Conservation (phyloP, 129 eudicot species). For the Artemisia tridentata region DNA sequence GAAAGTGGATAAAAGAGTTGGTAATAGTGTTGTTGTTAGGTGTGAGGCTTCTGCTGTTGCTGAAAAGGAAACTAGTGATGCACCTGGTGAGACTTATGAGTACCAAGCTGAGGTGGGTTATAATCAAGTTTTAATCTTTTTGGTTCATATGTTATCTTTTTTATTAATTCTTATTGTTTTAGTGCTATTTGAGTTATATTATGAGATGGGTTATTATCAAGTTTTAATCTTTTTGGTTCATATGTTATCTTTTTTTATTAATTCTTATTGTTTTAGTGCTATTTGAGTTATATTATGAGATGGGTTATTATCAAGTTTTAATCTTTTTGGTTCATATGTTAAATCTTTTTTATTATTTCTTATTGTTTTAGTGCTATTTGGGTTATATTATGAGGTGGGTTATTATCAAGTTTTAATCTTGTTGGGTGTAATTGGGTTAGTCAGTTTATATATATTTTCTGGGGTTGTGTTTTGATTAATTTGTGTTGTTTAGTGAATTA, state of each 20-base stretch:
- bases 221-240: no score
- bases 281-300: constrained; percentile 42
- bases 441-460: no score
- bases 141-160: neutral
- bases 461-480: no score
- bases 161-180: no score
- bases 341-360: neutral
- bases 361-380: neutral
- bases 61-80: constrained; percentile 70
- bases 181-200: neutral
- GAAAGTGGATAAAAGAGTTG: constrained; percentile 47
- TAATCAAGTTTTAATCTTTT: neutral
- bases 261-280: no score
- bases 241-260: neutral
- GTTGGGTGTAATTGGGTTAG: no score
- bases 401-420: no score
- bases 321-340: neutral
- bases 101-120: constrained; percentile 97
- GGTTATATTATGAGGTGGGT: neutral
- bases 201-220: no score
- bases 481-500: no score
- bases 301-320: constrained; percentile 33
- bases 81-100: constrained; percentile 69
- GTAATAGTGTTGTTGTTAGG: constrained; percentile 53
- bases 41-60: constrained; percentile 88